Evolutionary conservation across 1,284 basidiomycete genomes (phyloP).

Genomic region (Fomitopsis palustris): DNA sequence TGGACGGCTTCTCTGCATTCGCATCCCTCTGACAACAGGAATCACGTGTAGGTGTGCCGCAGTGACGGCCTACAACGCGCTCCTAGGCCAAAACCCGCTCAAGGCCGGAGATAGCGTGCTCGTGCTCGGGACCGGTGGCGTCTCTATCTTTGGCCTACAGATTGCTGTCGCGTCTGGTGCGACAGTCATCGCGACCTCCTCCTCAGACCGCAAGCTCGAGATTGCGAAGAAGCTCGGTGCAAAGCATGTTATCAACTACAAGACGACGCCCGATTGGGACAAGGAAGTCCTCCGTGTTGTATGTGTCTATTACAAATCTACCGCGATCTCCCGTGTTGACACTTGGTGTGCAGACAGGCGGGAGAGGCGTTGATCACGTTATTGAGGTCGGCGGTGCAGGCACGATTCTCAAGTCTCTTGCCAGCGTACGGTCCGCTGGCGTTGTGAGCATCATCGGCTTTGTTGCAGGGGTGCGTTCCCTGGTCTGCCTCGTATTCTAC

Average conservation of each 20-base stretch:
- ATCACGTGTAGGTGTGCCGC: constrained; percentile 24
- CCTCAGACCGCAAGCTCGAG: constrained; percentile 39
- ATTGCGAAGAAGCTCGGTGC: constrained; percentile 30
- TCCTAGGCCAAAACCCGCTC: constrained; percentile 29
- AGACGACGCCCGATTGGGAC: constrained; percentile 40
- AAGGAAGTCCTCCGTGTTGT: constrained; percentile 29
- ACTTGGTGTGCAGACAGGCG: constrained; percentile 22
- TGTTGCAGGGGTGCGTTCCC: constrained; percentile 25
- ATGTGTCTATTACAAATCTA: background rate
- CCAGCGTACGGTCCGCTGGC: constrained; percentile 33
- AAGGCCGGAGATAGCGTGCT: constrained; percentile 31
- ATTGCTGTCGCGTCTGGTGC: constrained; percentile 38
- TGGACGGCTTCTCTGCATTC: too few relatives aligned
- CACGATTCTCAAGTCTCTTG: constrained; percentile 36
- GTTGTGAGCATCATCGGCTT: constrained; percentile 38
- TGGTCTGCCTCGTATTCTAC: background rate
- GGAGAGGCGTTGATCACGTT: constrained; percentile 40
- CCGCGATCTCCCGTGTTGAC: background rate
- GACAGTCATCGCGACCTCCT: constrained; percentile 40
- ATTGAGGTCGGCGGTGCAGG: constrained; percentile 41
- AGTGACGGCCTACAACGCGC: constrained; percentile 37
- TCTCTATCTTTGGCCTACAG: constrained; percentile 32
- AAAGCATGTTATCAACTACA: constrained; percentile 36
- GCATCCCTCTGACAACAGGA: too few relatives aligned
- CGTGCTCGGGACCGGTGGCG: constrained; percentile 39